Conservation (phyloP, 768 basidiomycete genomes). For the Mycena kentingensis region DNA sequence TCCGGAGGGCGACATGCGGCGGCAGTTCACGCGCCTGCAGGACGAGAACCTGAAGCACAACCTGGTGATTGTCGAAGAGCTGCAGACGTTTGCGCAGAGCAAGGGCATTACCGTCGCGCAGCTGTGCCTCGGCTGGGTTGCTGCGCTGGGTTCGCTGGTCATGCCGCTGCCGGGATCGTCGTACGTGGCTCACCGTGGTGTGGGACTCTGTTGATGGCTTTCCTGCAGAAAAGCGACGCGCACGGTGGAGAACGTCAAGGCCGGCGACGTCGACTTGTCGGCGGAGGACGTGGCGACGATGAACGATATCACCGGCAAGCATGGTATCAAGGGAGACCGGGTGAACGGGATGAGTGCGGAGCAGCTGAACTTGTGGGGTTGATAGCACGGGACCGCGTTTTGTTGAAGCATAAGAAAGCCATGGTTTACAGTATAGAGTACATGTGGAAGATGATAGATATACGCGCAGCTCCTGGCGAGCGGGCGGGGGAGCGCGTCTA, state of each 20-base stretch:
- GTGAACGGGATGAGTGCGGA: too few species aligned
- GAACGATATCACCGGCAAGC: constrained; percentile 26
- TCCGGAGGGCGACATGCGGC: constrained; percentile 42
- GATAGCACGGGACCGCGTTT: too few species aligned
- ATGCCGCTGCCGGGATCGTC: constrained; percentile 54
- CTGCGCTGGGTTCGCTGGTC: constrained; percentile 40
- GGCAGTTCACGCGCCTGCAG: constrained; percentile 42
- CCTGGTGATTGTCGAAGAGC: constrained; percentile 41
- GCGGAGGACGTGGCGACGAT: constrained; percentile 43
- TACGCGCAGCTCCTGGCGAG: too few species aligned
- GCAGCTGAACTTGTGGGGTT: too few species aligned
- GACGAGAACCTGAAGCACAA: constrained; percentile 47
- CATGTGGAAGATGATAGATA: too few species aligned
- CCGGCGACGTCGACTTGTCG: constrained; percentile 44
- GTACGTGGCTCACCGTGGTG: constrained; percentile 26
- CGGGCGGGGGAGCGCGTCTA: too few species aligned
- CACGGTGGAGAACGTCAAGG: constrained; percentile 46
- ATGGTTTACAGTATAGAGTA: too few species aligned
- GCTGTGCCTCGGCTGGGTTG: constrained; percentile 45
- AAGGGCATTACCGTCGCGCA: constrained; percentile 45
- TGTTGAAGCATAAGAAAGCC: too few species aligned
- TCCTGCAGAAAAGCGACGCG: constrained; percentile 23
- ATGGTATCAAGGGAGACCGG: constrained; percentile 4
- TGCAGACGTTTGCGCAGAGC: constrained; percentile 41
- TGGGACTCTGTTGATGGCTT: not conserved